Base-by-base conservation (phyloP, 768 basidiomycete genomes). In the Cyclocybe cylindracea region DNA sequence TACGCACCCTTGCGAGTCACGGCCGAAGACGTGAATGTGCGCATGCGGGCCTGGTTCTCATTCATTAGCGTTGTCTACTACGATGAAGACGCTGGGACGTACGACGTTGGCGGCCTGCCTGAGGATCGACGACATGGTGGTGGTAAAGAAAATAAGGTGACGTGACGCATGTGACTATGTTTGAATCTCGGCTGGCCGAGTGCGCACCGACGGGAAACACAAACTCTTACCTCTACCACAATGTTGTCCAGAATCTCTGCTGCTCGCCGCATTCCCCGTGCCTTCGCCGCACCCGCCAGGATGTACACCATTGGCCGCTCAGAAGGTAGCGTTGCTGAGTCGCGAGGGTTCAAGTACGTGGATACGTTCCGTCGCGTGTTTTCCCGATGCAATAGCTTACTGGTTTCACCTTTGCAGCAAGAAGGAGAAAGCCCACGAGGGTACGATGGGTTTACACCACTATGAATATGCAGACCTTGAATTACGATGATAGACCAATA, bases 371-470 rank as follows among this genome's bases (percentile, higher is more conserved):
- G 50, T 19, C 54, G 50, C 57, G 60, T 58, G 53, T 64, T 62
- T 45, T 49, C 54, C 55, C 52, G 57, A 60, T 45, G 11, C 19
- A 31, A 11, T 47, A 41, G 14, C 59, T 70, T 55, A 65, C 46
- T 11, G 36, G n/a, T 29, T 9, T 18, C n/a, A 16, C 18, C 10
- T 51, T 39, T 66, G 35, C 66, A 90, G 88, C 61, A 82, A 83
- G 69, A 89, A 82, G 68, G 88, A 89, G 67, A 84, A 79, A 63
- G 88, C 87, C 14, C 79, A 87, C 46, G 88, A 90, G 51, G 65
- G 68, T 67, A 51, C 9, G 46, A 11, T 4, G 5, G 38, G 16
- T 32, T 6, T 6, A 6, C 0, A 41, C 46, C 33, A n/a, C 60
- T 11, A 37, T 32, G 41, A 32, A 31, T 24, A 35, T 31, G 24